Conservation (phyloP, 1,284 basidiomycete genomes). For the Ustilago trichophora region DNA sequence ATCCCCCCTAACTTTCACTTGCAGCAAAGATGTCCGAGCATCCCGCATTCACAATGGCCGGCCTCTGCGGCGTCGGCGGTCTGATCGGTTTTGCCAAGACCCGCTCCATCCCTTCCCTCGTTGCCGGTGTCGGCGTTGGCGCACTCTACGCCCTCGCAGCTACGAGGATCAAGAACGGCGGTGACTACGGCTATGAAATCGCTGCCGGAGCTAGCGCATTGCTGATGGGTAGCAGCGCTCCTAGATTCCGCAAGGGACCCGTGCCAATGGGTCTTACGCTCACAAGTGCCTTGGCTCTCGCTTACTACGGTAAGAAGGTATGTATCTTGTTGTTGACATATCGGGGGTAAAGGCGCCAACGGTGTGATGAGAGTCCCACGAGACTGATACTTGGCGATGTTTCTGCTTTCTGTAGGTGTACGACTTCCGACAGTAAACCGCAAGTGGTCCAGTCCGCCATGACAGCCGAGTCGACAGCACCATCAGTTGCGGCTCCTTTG, state of each 20-base stretch:
- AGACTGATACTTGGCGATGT: neutral
- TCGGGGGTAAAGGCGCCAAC: too few species aligned
- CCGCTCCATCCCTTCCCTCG: conserved; percentile 73
- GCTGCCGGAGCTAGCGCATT: conserved; percentile 78
- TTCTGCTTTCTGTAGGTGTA: conserved; percentile 37
- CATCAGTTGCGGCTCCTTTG: too few species aligned
- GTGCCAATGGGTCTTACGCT: conserved; percentile 76
- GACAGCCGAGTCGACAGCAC: too few species aligned
- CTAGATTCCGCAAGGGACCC: conserved; percentile 79
- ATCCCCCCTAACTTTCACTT: too few species aligned
- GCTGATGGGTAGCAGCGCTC: conserved; percentile 78
- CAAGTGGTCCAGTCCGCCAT: too few species aligned
- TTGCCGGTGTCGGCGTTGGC: conserved; percentile 82
- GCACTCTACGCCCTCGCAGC: conserved; percentile 68
- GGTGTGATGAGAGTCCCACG: neutral
- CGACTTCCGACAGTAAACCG: conserved; percentile 54
- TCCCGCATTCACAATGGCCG: conserved; percentile 81
- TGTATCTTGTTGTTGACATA: too few species aligned
- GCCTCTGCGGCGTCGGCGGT: conserved; percentile 77
- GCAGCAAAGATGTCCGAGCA: conserved; percentile 86
- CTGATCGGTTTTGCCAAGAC: conserved; percentile 69
- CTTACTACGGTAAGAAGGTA: conserved; percentile 76
- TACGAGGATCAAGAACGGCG: conserved; percentile 74
- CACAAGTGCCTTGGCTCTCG: conserved; percentile 73
- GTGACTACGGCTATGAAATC: conserved; percentile 76